Evolutionary conservation across 176 grass and related monocot species (phyloP).

Genomic region (Lolium rigidum): DNA sequence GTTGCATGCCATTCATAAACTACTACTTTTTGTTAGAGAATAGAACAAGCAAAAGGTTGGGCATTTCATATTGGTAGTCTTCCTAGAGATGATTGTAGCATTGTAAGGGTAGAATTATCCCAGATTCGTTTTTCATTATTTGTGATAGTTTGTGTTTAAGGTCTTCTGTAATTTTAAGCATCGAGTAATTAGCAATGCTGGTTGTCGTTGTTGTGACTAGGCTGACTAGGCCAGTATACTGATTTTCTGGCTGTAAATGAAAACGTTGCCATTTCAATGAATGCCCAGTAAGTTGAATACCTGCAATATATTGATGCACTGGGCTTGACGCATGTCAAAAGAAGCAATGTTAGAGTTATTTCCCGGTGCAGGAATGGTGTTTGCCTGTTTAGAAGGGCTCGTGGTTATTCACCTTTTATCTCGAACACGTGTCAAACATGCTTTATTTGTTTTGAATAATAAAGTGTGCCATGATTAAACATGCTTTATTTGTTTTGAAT

Average conservation of each 20-base stretch:
- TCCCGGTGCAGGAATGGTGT: neutral
- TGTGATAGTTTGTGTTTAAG: slow-evolving; percentile 1
- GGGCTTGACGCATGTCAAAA: neutral
- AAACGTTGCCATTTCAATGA: slow-evolving; percentile 30
- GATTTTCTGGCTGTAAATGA: neutral
- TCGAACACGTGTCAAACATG: neutral
- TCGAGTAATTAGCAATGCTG: slow-evolving; percentile 21
- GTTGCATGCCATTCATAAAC: slow-evolving; percentile 21
- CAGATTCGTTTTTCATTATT: slow-evolving; percentile 15
- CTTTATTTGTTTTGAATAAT: slow-evolving; percentile 11
- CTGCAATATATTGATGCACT: slow-evolving; percentile 22
- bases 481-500: too few relatives aligned
- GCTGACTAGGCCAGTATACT: neutral
- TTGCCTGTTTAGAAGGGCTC: slow-evolving; percentile 27
- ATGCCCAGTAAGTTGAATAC: slow-evolving; percentile 25
- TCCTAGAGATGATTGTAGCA: slow-evolving; percentile 26
- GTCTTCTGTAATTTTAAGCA: neutral
- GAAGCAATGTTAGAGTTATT: slow-evolving; percentile 11
- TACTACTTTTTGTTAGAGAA: slow-evolving; percentile 22
- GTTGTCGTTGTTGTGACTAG: neutral
- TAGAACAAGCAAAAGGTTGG: slow-evolving; percentile 13
- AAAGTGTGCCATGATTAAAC: too few relatives aligned
- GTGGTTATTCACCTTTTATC: slow-evolving; percentile 7
- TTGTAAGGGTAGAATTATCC: neutral
- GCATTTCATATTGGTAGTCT: slow-evolving; percentile 24